phyloP scores from a whole-genome alignment of 2,329 filamentous ascomycete species.

The Chlorencoelia australis region DNA sequence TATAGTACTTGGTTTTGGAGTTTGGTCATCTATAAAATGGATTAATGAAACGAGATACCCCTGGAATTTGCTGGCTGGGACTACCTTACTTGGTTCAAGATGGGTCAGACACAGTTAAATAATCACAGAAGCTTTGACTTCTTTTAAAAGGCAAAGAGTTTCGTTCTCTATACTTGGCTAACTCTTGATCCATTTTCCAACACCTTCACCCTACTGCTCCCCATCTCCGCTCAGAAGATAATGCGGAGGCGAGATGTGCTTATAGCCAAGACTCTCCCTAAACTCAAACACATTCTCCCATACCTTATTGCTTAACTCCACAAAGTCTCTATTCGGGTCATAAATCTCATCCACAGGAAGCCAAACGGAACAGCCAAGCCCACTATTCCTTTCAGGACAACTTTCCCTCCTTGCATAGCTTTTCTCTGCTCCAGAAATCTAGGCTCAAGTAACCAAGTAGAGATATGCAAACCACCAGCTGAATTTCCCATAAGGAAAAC shows the following conservation, averaged over 20 bases:
- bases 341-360: slow-evolving; percentile 25
- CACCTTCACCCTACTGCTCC: slow-evolving; percentile 23
- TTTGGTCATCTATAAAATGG: neutral
- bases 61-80: too few relatives aligned
- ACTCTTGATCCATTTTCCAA: slow-evolving; percentile 20
- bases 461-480: slow-evolving; percentile 23
- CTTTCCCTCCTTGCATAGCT: slow-evolving; percentile 2
- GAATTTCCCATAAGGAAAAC: slow-evolving; percentile 25
- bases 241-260: slow-evolving; percentile 24
- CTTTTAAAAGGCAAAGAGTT: too few relatives aligned
- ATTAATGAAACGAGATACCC: too few relatives aligned
- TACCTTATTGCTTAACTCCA: slow-evolving; percentile 14
- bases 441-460: slow-evolving; percentile 21
- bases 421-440: slow-evolving; percentile 16
- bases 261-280: slow-evolving; percentile 19
- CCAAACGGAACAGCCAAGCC: slow-evolving; percentile 18
- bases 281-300: slow-evolving; percentile 19
- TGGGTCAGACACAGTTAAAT: too few relatives aligned
- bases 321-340: slow-evolving; percentile 20
- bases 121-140: too few relatives aligned
- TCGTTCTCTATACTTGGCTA: too few relatives aligned
- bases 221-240: slow-evolving; percentile 20
- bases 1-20: slow-evolving; percentile 1
- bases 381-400: slow-evolving; percentile 18
- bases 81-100: too few relatives aligned